These are phyloP conservation scores for Erigeron philadelphicus DNA, from an alignment of 140 eudicot species.

Conservation along the genomic window DNA sequence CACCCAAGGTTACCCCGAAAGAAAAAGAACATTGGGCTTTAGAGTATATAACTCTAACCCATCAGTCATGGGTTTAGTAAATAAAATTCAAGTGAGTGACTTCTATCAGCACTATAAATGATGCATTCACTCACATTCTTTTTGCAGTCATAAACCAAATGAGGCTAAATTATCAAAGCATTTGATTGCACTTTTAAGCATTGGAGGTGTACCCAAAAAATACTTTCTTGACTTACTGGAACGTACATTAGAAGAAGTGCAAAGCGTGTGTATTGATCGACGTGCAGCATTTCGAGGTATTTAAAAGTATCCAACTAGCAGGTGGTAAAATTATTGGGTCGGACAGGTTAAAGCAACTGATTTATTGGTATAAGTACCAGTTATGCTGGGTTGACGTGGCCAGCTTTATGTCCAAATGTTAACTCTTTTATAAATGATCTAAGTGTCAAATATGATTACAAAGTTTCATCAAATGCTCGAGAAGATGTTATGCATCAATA, in stretches of 20 bases:
- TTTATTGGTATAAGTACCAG: too few relatives aligned
- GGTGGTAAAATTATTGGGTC: too few relatives aligned
- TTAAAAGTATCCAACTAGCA: background rate
- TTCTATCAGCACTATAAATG: background rate
- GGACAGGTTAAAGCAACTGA: too few relatives aligned
- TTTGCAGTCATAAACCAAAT: constrained; percentile 52
- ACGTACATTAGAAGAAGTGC: constrained; percentile 42
- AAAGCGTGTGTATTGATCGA: constrained; percentile 27
- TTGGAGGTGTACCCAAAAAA: constrained; percentile 62
- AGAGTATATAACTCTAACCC: background rate
- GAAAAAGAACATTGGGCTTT: too few relatives aligned
- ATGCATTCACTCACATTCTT: constrained; percentile 2
- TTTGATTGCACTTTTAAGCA: constrained; percentile 54
- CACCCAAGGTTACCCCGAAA: too few relatives aligned
- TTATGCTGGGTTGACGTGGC: too few relatives aligned
- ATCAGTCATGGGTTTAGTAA: background rate
- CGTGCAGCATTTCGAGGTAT: constrained; percentile 62
- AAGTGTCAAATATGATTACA: background rate
- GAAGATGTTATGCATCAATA: too few relatives aligned
- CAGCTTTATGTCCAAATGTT: too few relatives aligned
- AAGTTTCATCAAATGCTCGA: too few relatives aligned
- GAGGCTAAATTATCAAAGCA: constrained; percentile 41
- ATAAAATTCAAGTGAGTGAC: background rate
- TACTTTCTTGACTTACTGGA: constrained; percentile 42
- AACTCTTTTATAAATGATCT: too few relatives aligned